Percentiles rank a stretch among this genome's conserved stretches.
Conservation (phyloP, 371 early-diverging fungal species). For the Nosema muscidifuracis region DNA sequence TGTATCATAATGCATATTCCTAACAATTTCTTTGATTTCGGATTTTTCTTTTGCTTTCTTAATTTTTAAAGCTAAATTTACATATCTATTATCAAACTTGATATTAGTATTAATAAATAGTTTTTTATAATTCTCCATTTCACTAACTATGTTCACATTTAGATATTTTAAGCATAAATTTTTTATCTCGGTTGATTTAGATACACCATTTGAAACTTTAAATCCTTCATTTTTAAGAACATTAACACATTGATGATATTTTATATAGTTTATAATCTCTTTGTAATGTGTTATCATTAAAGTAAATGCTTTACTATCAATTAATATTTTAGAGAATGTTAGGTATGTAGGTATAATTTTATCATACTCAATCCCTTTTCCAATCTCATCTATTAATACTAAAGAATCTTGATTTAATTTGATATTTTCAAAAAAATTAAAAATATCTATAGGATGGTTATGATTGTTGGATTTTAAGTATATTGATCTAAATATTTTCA, state of each 20-base stretch:
- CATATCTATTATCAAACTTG: too few species aligned
- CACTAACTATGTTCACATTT: too few species aligned
- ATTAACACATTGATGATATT: background rate
- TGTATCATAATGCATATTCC: too few species aligned
- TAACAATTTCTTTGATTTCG: too few species aligned
- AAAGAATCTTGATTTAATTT: conserved; percentile 68
- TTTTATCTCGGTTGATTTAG: too few species aligned
- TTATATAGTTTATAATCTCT: background rate
- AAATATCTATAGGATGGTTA: background rate
- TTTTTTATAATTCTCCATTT: too few species aligned
- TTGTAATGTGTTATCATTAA: background rate
- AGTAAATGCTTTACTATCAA: background rate
- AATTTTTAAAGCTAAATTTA: too few species aligned
- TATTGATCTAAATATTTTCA: conserved; percentile 52
- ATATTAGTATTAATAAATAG: too few species aligned
- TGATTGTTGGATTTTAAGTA: background rate
- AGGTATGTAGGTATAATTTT: background rate
- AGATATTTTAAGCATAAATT: too few species aligned
- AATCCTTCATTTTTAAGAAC: background rate
- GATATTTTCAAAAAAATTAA: background rate
- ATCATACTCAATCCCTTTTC: conserved; percentile 67
- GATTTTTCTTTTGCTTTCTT: too few species aligned
- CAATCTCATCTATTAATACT: conserved; percentile 86
- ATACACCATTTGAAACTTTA: background rate
- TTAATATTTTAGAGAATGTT: background rate